Evolutionary conservation across 2,329 filamentous ascomycete genomes (phyloP).

Genomic region (Orbilia oligospora): DNA sequence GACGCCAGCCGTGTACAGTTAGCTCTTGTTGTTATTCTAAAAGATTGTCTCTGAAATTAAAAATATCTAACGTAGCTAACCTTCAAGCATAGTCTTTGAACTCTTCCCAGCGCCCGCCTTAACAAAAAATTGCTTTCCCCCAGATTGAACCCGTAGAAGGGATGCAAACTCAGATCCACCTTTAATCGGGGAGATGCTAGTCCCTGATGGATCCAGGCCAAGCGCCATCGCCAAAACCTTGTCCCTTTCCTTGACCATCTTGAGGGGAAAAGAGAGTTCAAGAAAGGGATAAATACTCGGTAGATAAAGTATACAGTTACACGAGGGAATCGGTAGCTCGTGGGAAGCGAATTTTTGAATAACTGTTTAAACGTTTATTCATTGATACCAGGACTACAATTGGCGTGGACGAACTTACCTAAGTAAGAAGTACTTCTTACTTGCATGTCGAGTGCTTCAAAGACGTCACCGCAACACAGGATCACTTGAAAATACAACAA

Average conservation of each 20-base stretch:
- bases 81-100: slow-evolving; percentile 79
- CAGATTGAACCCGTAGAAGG: slow-evolving; percentile 74
- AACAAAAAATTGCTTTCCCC: slow-evolving; percentile 76
- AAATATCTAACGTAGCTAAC: slow-evolving; percentile 69
- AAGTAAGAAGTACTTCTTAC: too few relatives aligned
- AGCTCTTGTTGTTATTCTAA: not conserved
- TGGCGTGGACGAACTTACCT: not conserved
- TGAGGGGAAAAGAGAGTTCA: too few relatives aligned
- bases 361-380: too few relatives aligned
- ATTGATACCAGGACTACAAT: not conserved
- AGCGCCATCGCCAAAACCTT: slow-evolving; percentile 69
- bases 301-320: too few relatives aligned
- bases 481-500: slow-evolving; percentile 38
- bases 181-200: slow-evolving; percentile 72
- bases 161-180: slow-evolving; percentile 79
- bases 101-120: slow-evolving; percentile 77
- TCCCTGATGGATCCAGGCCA: slow-evolving; percentile 71
- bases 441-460: not conserved
- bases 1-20: not conserved
- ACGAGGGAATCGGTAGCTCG: not conserved
- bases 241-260: slow-evolving; percentile 33
- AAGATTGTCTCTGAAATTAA: not conserved
- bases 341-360: not conserved
- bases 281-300: too few relatives aligned
- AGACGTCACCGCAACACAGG: slow-evolving; percentile 50